A percentile compares a stretch with the other conserved stretches of the same genome.
Conservation (phyloP, 257 asterid genomes). For the Solanum habrochaites region DNA sequence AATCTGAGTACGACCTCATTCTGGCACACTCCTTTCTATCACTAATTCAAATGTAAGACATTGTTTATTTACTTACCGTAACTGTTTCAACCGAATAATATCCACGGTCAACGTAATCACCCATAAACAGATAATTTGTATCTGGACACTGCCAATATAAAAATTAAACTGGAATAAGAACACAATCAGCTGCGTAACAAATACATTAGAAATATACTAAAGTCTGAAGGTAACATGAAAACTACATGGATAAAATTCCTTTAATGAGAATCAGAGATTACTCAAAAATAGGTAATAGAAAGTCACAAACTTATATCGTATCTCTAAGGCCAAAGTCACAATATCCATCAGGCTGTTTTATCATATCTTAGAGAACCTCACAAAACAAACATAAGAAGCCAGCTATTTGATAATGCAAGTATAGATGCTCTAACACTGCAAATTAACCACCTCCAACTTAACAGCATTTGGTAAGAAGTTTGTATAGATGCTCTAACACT, state of each 20-base stretch:
- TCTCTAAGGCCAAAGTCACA: neutral
- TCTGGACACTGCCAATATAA: conserved; percentile 78
- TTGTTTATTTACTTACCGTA: conserved; percentile 51
- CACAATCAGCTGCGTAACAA: neutral
- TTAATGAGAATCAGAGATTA: neutral
- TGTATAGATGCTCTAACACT: neutral
- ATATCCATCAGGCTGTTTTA: neutral
- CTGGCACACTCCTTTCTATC: neutral
- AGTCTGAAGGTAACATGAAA: neutral
- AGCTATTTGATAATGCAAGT: neutral
- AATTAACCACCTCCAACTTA: neutral
- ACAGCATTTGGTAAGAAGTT: neutral
- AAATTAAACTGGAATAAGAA: conserved; percentile 6
- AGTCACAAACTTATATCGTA: neutral
- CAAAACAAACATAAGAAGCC: neutral
- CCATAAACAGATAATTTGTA: conserved; percentile 91
- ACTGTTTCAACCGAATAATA: conserved; percentile 93
- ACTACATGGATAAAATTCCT: neutral
- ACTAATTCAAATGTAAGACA: neutral
- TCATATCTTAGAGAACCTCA: neutral
- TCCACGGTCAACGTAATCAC: conserved; percentile 95
- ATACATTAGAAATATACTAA: neutral
- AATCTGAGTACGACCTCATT: neutral
- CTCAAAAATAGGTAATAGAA: neutral
- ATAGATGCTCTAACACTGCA: neutral